Conservation (phyloP, 1,284 basidiomycete species). For the Acaromyces ingoldii region DNA sequence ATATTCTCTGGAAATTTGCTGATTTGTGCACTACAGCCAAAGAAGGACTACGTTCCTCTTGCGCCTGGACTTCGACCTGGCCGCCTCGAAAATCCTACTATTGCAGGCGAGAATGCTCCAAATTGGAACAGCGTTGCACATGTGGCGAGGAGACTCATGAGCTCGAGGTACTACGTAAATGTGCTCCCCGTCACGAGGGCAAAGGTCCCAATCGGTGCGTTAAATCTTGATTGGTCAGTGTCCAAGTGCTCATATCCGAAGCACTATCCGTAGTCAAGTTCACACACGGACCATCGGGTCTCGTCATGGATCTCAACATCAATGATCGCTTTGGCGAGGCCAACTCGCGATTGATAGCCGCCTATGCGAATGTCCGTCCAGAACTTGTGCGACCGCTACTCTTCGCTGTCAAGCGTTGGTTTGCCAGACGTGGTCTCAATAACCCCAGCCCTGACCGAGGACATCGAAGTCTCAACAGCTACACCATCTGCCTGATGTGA, state of each 20-base stretch:
- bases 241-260: background rate
- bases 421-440: conserved; percentile 27
- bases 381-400: conserved; percentile 31
- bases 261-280: conserved; percentile 28
- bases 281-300: conserved; percentile 12
- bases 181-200: conserved; percentile 24
- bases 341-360: conserved; percentile 32
- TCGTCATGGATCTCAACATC: conserved; percentile 36
- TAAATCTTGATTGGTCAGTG: background rate
- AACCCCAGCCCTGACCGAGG: conserved; percentile 32
- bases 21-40: background rate
- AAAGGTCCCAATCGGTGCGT: conserved; percentile 27
- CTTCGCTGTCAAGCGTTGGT: conserved; percentile 41
- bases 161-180: conserved; percentile 11
- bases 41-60: too few species aligned
- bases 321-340: conserved; percentile 40
- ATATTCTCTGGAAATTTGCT: background rate
- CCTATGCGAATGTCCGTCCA: conserved; percentile 32
- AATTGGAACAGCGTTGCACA: background rate
- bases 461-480: conserved; percentile 28
- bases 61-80: too few species aligned
- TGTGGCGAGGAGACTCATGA: conserved; percentile 5
- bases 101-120: conserved; percentile 7
- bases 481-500: conserved; percentile 35
- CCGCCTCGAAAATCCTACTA: background rate